Base-by-base conservation (phyloP, 164 flowering plant genomes). In the Vitis rotundifolia region DNA sequence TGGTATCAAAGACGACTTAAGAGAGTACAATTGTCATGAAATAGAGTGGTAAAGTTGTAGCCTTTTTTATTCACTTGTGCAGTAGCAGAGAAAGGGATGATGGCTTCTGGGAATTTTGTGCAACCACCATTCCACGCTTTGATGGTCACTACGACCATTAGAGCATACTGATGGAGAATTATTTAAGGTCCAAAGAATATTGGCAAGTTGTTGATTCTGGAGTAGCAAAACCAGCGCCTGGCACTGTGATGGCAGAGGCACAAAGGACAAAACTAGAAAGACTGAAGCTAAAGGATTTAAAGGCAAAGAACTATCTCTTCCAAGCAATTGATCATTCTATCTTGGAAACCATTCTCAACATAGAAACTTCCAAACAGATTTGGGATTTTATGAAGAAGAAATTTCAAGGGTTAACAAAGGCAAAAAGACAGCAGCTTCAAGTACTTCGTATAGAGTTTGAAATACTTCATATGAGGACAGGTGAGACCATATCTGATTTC, bases 271-370 rank as follows among this genome's bases (percentile, higher is more conserved):
- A 50, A 2, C 3, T 61, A 1, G 50, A 60, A 4, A 11, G 18
- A 15, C 47, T 8, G 7, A 31, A 54, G 1, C 16, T 49, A 66
- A 62, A 64, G n/a, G 74, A 28, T 18, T 56, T 56, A 1, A 56
- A 56, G 59, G 59, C 18, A 31, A 31, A 31, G 7, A 31, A 31
- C 7, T 31, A 31, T 4, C 7, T 31, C 2, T 31, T 31, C 44
- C 59, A 56, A 56, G 59, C 59, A 2, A 56, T 56, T 15, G 59
- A 56, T n/a, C 3, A 9, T 2, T 49, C 63, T 3, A 64, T 55
- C 5, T 63, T 73, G 61, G 66, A 73, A 22, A 73, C 67, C 0
- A 73, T 73, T 54, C 60, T 61, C 2, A 13, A 9, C 54, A 73
- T 60, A 18, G 75, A 67, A 4, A 67, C 75, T 10, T 58, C 70